Evolutionary conservation across 2,329 filamentous ascomycete species (phyloP).

Genomic region (Fusarium guadeloupense): DNA sequence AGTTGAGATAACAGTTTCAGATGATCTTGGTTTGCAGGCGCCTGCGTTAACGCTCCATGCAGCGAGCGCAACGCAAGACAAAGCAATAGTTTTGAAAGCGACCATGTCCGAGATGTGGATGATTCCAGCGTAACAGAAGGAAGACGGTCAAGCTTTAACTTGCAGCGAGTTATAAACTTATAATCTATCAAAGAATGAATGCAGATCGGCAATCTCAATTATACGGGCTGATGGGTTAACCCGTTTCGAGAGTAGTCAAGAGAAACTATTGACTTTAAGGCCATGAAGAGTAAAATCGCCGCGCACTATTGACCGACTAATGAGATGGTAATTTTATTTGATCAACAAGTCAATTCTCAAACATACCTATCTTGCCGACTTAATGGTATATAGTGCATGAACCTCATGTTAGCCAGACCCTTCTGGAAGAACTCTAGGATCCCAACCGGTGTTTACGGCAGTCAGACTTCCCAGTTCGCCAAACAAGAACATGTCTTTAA

Average conservation of each 20-base stretch:
- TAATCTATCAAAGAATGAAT: background rate
- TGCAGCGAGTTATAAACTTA: background rate
- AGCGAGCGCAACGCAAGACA: background rate
- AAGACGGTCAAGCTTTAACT: background rate
- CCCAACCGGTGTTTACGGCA: too few relatives aligned
- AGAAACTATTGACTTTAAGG: background rate
- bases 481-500: too few relatives aligned
- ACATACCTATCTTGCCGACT: too few relatives aligned
- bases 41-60: background rate
- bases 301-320: background rate
- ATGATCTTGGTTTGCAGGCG: constrained; percentile 7
- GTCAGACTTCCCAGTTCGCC: too few relatives aligned
- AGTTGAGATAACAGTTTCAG: rapidly evolving
- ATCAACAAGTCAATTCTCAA: too few relatives aligned
- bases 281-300: background rate
- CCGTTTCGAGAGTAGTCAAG: background rate
- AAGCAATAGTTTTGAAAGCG: background rate
- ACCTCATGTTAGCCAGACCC: too few relatives aligned
- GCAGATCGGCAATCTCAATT: background rate
- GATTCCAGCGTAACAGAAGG: background rate
- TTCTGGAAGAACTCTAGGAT: too few relatives aligned
- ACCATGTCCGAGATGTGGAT: background rate
- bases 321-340: too few relatives aligned
- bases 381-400: too few relatives aligned
- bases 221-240: background rate